Base-by-base conservation (phyloP, 129 eudicot species). In the Ambrosia trifida region DNA sequence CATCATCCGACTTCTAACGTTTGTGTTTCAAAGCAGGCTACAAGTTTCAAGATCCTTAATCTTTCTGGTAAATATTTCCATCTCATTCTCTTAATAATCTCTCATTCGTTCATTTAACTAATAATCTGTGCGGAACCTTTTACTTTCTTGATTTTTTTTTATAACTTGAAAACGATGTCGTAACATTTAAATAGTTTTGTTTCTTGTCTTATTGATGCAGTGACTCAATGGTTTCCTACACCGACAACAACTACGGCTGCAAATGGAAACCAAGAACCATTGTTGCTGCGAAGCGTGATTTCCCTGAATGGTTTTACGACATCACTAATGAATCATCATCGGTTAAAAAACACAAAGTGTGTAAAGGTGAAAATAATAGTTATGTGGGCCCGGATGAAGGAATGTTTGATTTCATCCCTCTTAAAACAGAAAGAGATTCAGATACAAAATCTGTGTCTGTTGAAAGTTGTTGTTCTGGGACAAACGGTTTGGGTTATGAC, bases 181-280 rank as follows among this genome's bases (percentile, higher is more conserved):
- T n/a, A n/a, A n/a, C n/a, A 13, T 49, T 1, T 4, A 38, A 38
- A 4, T 5, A 5, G 43, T 38, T 38, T 38, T 38, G 43, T 38
- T 38, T 38, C 43, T 14, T 13, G 38, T 64, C 43, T 44, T 67
- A 63, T 47, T 4, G 1, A 11, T 76, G 68, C 64, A 54, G 33
- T 16, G 53, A 72, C 20, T 64, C 65, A 41, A 64, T 65, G 68
- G 58, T n/a, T 46, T 64, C 64, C 24, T 43, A 20, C 63, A 24
- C 45, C 18, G 56, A 50, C 19, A 8, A 20, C 13, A 43, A 30
- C 18, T 63, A 49, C 47, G 28, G 44, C 63, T 38, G 72, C 49
- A 56, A 66, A 35, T 63, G 72, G 72, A 76, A 71, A 65, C 41
- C 69, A 57, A 69, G 73, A 66, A 58, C 58, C n/a, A n/a, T n/a